These are phyloP conservation scores for Mycena sanguinolenta DNA, from an alignment of 768 basidiomycete genomes.

Conservation along the genomic window DNA sequence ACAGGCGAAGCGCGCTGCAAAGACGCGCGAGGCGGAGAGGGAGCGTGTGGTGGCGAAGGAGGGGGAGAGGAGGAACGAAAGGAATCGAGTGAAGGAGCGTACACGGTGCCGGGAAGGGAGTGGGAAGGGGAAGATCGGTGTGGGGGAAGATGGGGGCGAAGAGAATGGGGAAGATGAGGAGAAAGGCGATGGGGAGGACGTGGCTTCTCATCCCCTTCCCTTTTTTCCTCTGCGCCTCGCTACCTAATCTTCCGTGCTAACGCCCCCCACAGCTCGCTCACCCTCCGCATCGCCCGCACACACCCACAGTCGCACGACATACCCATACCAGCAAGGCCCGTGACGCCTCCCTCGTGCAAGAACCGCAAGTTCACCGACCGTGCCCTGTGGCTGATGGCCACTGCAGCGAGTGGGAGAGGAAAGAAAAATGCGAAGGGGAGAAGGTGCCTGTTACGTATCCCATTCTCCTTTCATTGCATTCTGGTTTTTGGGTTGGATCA, in stretches of 20 bases:
- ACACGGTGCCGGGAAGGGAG: conserved; percentile 38
- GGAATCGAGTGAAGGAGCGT: conserved; percentile 66
- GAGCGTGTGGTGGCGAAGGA: conserved; percentile 53
- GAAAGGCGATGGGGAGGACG: conserved; percentile 58
- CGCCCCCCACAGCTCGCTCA: conserved; percentile 60
- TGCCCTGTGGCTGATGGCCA: conserved; percentile 62
- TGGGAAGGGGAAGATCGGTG: conserved; percentile 47
- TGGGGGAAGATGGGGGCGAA: conserved; percentile 55
- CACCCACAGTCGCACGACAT: conserved; percentile 26
- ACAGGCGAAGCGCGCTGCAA: conserved; percentile 57
- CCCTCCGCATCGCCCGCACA: conserved; percentile 60
- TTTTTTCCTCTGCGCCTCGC: background rate
- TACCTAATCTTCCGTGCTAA: no score
- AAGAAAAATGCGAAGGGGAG: conserved; percentile 60
- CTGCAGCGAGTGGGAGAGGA: conserved; percentile 37
- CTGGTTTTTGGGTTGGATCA: no score
- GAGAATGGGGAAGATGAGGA: conserved; percentile 39
- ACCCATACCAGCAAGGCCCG: conserved; percentile 55
- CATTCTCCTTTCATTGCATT: background rate
- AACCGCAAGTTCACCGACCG: conserved; percentile 66
- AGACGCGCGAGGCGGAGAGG: conserved; percentile 52
- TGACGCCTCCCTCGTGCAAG: conserved; percentile 63
- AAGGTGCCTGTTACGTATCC: conserved; percentile 66
- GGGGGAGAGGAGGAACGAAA: conserved; percentile 56
- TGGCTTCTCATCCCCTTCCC: conserved; percentile 68